Percentiles rank a stretch among this genome's conserved stretches.
These are phyloP conservation scores for Lactifluus pinguis DNA, from an alignment of 768 basidiomycete species.

Conservation along the genomic window DNA sequence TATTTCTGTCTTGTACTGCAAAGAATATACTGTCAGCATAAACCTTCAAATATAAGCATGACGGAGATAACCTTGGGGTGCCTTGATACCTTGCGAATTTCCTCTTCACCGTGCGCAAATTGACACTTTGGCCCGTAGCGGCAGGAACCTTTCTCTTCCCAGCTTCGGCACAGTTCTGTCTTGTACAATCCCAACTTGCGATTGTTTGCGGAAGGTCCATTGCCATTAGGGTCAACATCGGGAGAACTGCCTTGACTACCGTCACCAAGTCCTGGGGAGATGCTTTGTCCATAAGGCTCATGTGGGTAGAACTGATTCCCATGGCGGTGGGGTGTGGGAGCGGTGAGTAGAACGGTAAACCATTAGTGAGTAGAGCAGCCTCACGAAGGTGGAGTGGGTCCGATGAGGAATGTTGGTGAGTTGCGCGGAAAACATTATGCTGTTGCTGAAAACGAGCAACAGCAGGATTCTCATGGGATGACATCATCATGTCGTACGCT, in stretches of 20 bases:
- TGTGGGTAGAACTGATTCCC: conserved; percentile 62
- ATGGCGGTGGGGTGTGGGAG: conserved; percentile 36
- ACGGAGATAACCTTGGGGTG: conserved; percentile 69
- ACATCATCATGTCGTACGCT: conserved; percentile 62
- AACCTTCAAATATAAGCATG: not conserved
- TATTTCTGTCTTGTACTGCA: conserved; percentile 87
- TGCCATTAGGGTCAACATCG: conserved; percentile 28
- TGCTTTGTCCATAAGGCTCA: conserved; percentile 39
- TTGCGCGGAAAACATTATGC: conserved; percentile 60
- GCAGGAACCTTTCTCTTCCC: conserved; percentile 86
- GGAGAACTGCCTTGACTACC: conserved; percentile 22
- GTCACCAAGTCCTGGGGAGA: conserved; percentile 9
- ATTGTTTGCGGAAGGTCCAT: conserved; percentile 84
- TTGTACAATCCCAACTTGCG: conserved; percentile 87
- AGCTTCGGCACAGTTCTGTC: conserved; percentile 82
- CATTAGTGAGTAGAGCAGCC: conserved; percentile 49
- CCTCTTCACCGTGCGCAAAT: conserved; percentile 88
- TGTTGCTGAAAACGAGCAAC: conserved; percentile 75
- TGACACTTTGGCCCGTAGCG: conserved; percentile 86
- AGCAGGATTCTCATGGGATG: conserved; percentile 48
- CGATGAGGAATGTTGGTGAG: conserved; percentile 76
- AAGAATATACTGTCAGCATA: conserved; percentile 7
- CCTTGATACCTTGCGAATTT: conserved; percentile 72
- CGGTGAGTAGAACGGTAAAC: conserved; percentile 52
- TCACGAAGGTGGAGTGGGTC: conserved; percentile 74